Percentiles rank a stretch among this genome's conserved stretches.
Conservation (phyloP, 106 monocot species). For the Allium sativum region DNA sequence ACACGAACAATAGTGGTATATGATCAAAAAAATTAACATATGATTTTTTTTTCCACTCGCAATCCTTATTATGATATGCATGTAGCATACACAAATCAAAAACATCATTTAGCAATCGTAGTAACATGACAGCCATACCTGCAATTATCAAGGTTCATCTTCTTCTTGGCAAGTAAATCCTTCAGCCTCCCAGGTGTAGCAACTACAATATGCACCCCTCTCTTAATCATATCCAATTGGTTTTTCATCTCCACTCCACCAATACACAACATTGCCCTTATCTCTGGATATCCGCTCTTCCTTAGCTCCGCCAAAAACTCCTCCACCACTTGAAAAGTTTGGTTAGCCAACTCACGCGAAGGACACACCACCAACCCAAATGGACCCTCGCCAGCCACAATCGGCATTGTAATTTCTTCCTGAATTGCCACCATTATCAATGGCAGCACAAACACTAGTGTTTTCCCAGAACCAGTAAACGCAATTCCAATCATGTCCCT, state of each 20-base stretch:
- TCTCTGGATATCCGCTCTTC: conserved; percentile 70
- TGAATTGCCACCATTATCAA: conserved; percentile 83
- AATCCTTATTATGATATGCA: no score
- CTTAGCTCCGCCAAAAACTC: conserved; percentile 56
- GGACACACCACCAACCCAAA: conserved; percentile 88
- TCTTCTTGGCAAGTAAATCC: conserved; percentile 95
- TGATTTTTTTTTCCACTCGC: no score
- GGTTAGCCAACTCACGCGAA: conserved; percentile 83
- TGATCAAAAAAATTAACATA: no score
- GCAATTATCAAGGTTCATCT: conserved; percentile 93
- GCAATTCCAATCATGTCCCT: conserved; percentile 99
- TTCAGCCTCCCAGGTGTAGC: conserved; percentile 94
- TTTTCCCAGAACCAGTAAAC: conserved; percentile 93
- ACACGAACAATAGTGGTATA: no score
- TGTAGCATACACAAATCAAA: no score
- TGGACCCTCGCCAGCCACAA: conserved; percentile 82
- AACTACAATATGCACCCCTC: conserved; percentile 93
- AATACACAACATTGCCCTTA: conserved; percentile 75
- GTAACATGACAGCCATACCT: conserved; percentile 33
- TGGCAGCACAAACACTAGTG: conserved; percentile 81
- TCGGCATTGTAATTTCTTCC: conserved; percentile 91
- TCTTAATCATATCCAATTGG: conserved; percentile 84
- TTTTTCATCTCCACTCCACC: conserved; percentile 93
- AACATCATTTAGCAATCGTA: no score
- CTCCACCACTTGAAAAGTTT: conserved; percentile 83